These are phyloP conservation scores for Gryganskiella cystojenkinii DNA, from an alignment of 192 early-diverging fungal species.

Conservation along the genomic window DNA sequence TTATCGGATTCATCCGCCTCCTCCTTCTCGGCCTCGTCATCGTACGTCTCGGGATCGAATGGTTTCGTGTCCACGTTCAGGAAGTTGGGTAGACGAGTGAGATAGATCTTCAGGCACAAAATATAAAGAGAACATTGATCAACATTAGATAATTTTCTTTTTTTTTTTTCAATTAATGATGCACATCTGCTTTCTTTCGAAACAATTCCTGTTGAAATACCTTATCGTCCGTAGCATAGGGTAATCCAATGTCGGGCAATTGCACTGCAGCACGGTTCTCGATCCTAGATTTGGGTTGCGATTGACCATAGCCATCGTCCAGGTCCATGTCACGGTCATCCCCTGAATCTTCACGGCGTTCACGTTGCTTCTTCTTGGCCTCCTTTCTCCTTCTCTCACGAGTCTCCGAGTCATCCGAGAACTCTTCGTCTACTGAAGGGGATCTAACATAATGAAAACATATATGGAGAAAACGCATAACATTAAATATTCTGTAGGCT, in stretches of 20 bases:
- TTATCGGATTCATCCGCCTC: constrained; percentile 52
- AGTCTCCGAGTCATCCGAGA: constrained; percentile 38
- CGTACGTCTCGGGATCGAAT: constrained; percentile 69
- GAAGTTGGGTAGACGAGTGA: constrained; percentile 73
- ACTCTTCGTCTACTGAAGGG: constrained; percentile 22
- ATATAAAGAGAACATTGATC: not conserved
- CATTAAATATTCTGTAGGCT: too few relatives aligned
- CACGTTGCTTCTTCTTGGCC: constrained; percentile 33
- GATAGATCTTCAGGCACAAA: constrained; percentile 27
- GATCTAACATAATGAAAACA: constrained; percentile 15
- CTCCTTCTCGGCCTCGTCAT: constrained; percentile 54
- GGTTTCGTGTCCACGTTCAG: constrained; percentile 72
- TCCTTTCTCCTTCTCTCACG: constrained; percentile 26
- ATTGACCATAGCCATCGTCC: constrained; percentile 24
- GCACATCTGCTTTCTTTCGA: not conserved
- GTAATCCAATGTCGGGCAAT: constrained; percentile 39
- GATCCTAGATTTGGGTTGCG: constrained; percentile 18
- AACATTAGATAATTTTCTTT: not conserved
- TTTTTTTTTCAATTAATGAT: not conserved
- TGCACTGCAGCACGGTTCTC: constrained; percentile 37
- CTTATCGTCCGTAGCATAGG: constrained; percentile 42
- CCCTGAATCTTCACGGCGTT: constrained; percentile 18
- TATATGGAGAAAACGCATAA: not conserved
- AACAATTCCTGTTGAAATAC: too few relatives aligned
- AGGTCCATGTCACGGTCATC: constrained; percentile 31